Conservation (phyloP, 352 stramenopile species). For the Phytopythium boreale region DNA sequence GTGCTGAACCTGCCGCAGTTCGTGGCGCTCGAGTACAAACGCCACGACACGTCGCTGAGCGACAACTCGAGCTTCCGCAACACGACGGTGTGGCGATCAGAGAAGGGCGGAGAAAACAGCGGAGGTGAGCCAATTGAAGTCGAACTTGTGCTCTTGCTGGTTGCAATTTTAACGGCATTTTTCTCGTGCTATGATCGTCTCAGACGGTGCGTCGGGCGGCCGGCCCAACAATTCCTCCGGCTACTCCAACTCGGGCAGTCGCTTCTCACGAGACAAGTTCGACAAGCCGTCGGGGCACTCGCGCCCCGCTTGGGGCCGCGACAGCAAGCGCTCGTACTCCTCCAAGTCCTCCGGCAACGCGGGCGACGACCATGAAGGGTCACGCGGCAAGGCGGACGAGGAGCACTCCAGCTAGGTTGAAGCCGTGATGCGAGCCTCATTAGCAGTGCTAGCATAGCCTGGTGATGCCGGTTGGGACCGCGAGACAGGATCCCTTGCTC, state of each 20-base stretch:
- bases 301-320: slow-evolving; percentile 54
- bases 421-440: not conserved
- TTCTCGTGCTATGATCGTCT: not conserved
- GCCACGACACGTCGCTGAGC: slow-evolving; percentile 83
- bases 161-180: not conserved
- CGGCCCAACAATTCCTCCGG: slow-evolving; percentile 7
- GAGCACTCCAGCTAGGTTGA: slow-evolving; percentile 12
- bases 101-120: slow-evolving; percentile 38
- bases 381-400: slow-evolving; percentile 29
- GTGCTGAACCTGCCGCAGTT: slow-evolving; percentile 90
- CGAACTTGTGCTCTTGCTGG: not conserved
- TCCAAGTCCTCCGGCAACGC: slow-evolving; percentile 30
- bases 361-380: slow-evolving; percentile 29
- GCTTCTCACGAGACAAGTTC: slow-evolving; percentile 53
- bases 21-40: slow-evolving; percentile 91
- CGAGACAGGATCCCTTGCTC: not conserved
- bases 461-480: not conserved
- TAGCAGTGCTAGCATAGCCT: not conserved
- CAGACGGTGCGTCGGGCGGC: slow-evolving; percentile 6
- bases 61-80: slow-evolving; percentile 82
- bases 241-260: slow-evolving; percentile 25
- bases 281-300: slow-evolving; percentile 37
- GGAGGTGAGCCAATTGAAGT: slow-evolving; percentile 7
- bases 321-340: slow-evolving; percentile 51
- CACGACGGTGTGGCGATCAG: slow-evolving; percentile 74